phyloP scores from a whole-genome alignment of 352 stramenopile species.

The Stramenopiles sp. region DNA sequence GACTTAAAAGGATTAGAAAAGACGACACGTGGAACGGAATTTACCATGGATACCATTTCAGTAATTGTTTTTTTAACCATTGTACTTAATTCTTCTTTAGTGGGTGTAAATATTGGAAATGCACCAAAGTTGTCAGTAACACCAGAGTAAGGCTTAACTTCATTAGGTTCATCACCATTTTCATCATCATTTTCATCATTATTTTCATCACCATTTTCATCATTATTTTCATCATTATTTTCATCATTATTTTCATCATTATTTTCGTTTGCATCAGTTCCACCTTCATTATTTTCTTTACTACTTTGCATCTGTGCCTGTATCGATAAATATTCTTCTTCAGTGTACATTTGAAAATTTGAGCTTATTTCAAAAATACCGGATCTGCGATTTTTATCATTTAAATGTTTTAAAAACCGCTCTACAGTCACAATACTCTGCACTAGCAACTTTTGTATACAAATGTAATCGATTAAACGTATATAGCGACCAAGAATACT shows the following conservation, averaged over 20 bases:
- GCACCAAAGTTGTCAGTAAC: constrained; percentile 44
- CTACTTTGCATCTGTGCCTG: constrained; percentile 25
- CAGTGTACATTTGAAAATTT: no score
- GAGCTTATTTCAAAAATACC: no score
- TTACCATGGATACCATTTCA: constrained; percentile 42
- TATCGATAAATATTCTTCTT: no score
- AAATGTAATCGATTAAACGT: constrained; percentile 54
- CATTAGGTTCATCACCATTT: no score
- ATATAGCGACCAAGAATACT: constrained; percentile 59
- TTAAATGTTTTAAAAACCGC: no score
- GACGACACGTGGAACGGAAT: constrained; percentile 41
- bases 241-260: no score
- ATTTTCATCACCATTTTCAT: no score
- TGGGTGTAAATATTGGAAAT: constrained; percentile 36
- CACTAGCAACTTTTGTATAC: constrained; percentile 44
- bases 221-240: no score
- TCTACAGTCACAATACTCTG: constrained; percentile 35
- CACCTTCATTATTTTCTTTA: constrained; percentile 23
- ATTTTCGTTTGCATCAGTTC: constrained; percentile 69
- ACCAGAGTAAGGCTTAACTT: no score
- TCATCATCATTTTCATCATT: no score
- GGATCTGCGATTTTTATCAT: no score
- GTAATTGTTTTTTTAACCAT: constrained; percentile 44
- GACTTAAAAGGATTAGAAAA: constrained; percentile 38
- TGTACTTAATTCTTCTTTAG: constrained; percentile 40